Evolutionary conservation across 2,329 filamentous ascomycete genomes (phyloP), one percentile per base, ranked within the genome.

Genomic region (Chalaropsis thielavioides): DNA sequence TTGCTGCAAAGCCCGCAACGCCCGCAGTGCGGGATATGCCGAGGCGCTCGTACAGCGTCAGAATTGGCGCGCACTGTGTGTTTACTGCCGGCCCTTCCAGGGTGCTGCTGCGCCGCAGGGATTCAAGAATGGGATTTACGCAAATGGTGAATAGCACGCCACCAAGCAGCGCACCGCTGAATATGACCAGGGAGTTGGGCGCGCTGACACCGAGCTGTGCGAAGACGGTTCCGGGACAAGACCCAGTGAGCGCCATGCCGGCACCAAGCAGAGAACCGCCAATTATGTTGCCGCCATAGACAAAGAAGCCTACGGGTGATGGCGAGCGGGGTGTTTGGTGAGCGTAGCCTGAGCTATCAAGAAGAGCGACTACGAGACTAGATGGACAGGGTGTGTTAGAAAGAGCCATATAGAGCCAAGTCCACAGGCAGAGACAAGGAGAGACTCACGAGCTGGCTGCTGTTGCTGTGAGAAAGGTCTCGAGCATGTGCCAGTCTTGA

Each of bases 161-260:
- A 2, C 82, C 85, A 1, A 80, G 67, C 0, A 83, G 68, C 27
- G 78, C 80, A 6, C 86, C 85, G 0, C 74, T 73, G 1, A 87
- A 73, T 0, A 81, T 79, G 63, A 77, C 80, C 46, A 78, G 71
- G 0, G 82, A 83, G 0, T 80, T 78, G 1, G 70, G 73, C 2
- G 84, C 74, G 1, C 81, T 80, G 13, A 79, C 74, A 1, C 79
- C 83, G 11, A 83, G 70, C 72, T 89, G 85, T 0, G 81, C 79
- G 61, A 86, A 78, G 5, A 87, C 78, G 0, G 84, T 86, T 0
- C 86, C 86, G 0, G 86, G 84, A 67, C 85, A 88, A 0, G 84
- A 81, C 8, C 84, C 84, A 0, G 84, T 81, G 17, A 87, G 74
- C 5, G 82, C 79, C 84, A 88, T 87, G 64, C 86, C 86, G n/a